These are phyloP conservation scores for Candida schatavii DNA, from an alignment of 805 yeast species.

Conservation along the genomic window DNA sequence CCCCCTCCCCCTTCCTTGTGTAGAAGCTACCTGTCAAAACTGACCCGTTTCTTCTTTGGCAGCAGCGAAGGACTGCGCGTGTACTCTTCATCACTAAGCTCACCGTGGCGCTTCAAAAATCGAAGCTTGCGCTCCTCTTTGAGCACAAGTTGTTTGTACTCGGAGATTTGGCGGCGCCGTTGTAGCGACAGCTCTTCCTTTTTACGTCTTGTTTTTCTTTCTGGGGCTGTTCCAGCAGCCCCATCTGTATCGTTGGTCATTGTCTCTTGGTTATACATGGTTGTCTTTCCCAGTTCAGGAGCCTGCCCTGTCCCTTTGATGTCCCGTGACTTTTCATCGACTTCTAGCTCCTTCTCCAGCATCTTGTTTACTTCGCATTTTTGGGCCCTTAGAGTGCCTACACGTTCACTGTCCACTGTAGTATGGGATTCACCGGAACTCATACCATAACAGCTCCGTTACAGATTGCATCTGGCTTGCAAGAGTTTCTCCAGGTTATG, in stretches of 20 bases:
- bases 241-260: background rate
- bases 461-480: no score
- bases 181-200: background rate
- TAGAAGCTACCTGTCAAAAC: conserved; percentile 14
- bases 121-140: conserved; percentile 29
- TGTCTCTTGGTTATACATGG: background rate
- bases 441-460: no score
- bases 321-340: no score
- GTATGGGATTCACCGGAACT: no score
- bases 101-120: conserved; percentile 7
- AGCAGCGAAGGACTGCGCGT: conserved; percentile 8
- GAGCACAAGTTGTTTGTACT: conserved; percentile 21
- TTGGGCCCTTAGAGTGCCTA: no score
- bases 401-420: no score
- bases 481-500: no score
- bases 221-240: background rate
- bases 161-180: conserved; percentile 20
- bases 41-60: conserved; percentile 25
- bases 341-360: background rate
- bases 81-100: conserved; percentile 7
- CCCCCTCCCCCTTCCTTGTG: no score
- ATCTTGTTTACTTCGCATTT: background rate
- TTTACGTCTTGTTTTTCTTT: background rate
- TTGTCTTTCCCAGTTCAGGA: no score
- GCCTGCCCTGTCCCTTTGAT: no score